Conservation (phyloP, 495 filamentous ascomycete genomes). For the Penicillium simplicissimum region DNA sequence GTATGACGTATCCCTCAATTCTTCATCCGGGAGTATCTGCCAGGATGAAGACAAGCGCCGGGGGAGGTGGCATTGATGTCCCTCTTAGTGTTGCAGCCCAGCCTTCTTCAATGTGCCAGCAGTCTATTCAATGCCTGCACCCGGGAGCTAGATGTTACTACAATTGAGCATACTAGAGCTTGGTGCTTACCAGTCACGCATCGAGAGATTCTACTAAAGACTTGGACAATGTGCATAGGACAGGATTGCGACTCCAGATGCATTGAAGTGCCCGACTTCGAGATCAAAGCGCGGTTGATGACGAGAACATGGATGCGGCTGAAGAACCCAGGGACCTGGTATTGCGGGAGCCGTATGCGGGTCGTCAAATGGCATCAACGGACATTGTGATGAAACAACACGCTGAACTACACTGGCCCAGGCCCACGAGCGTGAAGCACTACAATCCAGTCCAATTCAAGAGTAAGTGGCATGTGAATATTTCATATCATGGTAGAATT, state of each 20-base stretch:
- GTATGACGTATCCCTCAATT: neutral
- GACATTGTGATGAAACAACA: neutral
- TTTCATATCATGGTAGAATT: neutral
- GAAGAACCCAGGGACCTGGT: neutral
- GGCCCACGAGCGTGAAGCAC: neutral
- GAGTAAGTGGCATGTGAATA: too few relatives aligned
- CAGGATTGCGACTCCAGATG: neutral
- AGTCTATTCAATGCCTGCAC: neutral
- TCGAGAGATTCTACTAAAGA: neutral
- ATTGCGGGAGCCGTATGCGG: too few relatives aligned
- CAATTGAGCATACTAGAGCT: too few relatives aligned
- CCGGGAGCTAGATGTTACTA: too few relatives aligned
- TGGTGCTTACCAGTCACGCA: neutral
- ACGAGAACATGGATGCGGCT: neutral
- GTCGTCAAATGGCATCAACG: neutral
- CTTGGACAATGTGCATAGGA: neutral
- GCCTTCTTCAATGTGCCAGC: too few relatives aligned
- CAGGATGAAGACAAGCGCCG: neutral
- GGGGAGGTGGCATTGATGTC: neutral
- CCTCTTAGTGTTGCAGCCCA: neutral
- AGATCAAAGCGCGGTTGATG: neutral
- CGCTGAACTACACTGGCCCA: neutral
- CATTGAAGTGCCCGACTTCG: neutral
- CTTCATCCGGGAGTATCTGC: too few relatives aligned
- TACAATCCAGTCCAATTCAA: neutral